phyloP scores from a whole-genome alignment of 371 early-diverging fungal species.

The Circinella minor region DNA sequence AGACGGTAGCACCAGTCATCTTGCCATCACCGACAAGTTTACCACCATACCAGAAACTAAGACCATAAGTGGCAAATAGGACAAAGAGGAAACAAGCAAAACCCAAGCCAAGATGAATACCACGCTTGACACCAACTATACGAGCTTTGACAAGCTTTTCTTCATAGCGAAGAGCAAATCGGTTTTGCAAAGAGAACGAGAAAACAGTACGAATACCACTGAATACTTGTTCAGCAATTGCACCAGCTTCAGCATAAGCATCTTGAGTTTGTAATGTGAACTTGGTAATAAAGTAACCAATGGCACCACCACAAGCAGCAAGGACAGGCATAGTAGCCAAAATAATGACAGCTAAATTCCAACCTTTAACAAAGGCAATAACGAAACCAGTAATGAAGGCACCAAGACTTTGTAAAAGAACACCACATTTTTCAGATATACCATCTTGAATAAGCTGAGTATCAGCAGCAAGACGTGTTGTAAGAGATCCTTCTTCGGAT shows the following conservation, averaged over 20 bases:
- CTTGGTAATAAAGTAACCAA: constrained; percentile 73
- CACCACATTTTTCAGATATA: constrained; percentile 84
- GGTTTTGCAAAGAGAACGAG: constrained; percentile 81
- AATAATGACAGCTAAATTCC: constrained; percentile 83
- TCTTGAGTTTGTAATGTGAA: constrained; percentile 43
- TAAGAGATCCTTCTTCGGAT: constrained; percentile 68
- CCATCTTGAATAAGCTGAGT: constrained; percentile 86
- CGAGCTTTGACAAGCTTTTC: constrained; percentile 58
- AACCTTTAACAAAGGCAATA: constrained; percentile 86
- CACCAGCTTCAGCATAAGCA: constrained; percentile 52
- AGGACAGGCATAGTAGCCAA: constrained; percentile 72
- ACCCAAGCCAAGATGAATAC: constrained; percentile 56
- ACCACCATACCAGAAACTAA: constrained; percentile 85
- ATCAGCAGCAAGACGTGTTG: constrained; percentile 80
- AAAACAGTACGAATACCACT: constrained; percentile 87
- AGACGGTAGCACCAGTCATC: constrained; percentile 54
- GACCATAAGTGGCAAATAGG: constrained; percentile 69
- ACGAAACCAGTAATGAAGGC: constrained; percentile 88
- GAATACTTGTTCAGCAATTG: constrained; percentile 71
- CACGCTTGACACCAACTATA: constrained; percentile 59
- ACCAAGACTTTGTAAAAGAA: constrained; percentile 66
- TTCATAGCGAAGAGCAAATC: constrained; percentile 69
- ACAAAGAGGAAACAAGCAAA: constrained; percentile 68
- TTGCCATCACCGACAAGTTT: constrained; percentile 51
- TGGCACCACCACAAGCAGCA: constrained; percentile 53